Conservation (phyloP, 2,329 filamentous ascomycete species). For the Colletotrichum viniferum region DNA sequence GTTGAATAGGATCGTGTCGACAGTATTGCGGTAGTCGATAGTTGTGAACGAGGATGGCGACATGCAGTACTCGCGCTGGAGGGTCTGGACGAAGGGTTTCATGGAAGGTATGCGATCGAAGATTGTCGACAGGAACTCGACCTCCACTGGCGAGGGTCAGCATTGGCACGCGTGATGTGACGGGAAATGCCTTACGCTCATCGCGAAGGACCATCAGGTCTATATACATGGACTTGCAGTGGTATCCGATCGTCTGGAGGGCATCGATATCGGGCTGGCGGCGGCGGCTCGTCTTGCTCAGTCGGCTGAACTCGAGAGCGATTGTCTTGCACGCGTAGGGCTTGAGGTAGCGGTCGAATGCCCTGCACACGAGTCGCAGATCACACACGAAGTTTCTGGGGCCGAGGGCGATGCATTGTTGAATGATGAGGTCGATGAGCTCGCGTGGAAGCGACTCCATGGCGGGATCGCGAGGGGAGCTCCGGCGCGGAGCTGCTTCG, state of each 20-base stretch:
- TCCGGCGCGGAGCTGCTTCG: background rate
- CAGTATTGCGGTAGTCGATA: slow-evolving; percentile 45
- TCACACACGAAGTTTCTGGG: slow-evolving; percentile 49
- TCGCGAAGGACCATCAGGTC: slow-evolving; percentile 59
- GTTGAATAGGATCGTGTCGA: slow-evolving; percentile 47
- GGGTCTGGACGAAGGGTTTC: slow-evolving; percentile 45
- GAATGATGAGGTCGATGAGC: slow-evolving; percentile 51
- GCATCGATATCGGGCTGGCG: slow-evolving; percentile 40
- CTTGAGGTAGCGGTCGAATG: slow-evolving; percentile 52
- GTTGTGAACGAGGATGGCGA: slow-evolving; percentile 53
- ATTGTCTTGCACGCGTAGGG: slow-evolving; percentile 51
- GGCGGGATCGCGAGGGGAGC: slow-evolving; percentile 9
- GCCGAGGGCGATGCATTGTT: slow-evolving; percentile 41
- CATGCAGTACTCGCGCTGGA: slow-evolving; percentile 53
- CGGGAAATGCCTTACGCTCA: slow-evolving; percentile 39
- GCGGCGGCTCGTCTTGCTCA: slow-evolving; percentile 40
- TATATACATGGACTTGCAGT: slow-evolving; percentile 54
- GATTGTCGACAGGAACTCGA: slow-evolving; percentile 49
- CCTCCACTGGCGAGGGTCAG: slow-evolving; percentile 43
- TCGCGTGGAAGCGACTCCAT: slow-evolving; percentile 55
- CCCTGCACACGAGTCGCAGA: slow-evolving; percentile 53
- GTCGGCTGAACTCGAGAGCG: slow-evolving; percentile 53
- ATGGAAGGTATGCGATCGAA: slow-evolving; percentile 52
- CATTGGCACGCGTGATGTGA: background rate
- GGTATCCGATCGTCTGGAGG: slow-evolving; percentile 48